Evolutionary conservation across 768 basidiomycete genomes (phyloP).

Genomic region (Trametopsis cervina): DNA sequence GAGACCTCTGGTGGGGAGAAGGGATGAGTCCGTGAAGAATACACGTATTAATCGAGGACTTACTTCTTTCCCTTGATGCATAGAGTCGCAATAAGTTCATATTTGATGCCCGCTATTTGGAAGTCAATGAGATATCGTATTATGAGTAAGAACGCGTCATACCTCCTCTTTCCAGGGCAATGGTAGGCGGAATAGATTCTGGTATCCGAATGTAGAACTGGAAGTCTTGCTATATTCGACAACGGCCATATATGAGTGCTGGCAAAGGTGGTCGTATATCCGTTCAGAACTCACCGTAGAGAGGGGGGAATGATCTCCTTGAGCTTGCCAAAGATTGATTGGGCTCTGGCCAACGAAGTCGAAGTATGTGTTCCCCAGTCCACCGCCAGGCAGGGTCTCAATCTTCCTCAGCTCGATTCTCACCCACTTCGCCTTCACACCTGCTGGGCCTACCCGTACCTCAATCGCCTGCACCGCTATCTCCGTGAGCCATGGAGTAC

Average conservation of each 20-base stretch:
- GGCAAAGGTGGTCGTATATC: too few relatives aligned
- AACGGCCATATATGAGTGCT: too few relatives aligned
- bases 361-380: slow-evolving; percentile 61
- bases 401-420: slow-evolving; percentile 88
- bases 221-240: slow-evolving; percentile 61
- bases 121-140: neutral
- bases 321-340: slow-evolving; percentile 74
- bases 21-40: slow-evolving; percentile 1
- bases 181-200: slow-evolving; percentile 83
- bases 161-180: slow-evolving; percentile 75
- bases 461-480: slow-evolving; percentile 91
- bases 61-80: slow-evolving; percentile 85
- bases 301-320: slow-evolving; percentile 65
- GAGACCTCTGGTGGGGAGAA: slow-evolving; percentile 50
- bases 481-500: too few relatives aligned
- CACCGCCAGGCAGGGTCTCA: slow-evolving; percentile 73
- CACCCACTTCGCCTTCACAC: slow-evolving; percentile 89
- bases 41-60: slow-evolving; percentile 15
- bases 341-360: slow-evolving; percentile 82
- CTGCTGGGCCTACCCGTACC: slow-evolving; percentile 64
- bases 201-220: slow-evolving; percentile 89
- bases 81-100: slow-evolving; percentile 84
- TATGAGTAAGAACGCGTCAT: neutral
- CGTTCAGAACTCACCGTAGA: slow-evolving; percentile 45
- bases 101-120: slow-evolving; percentile 67